Evolutionary conservation across 2,329 filamentous ascomycete species (phyloP), one percentile per base, ranked within the genome.

Genomic region (Alternaria hordeiaustralica): DNA sequence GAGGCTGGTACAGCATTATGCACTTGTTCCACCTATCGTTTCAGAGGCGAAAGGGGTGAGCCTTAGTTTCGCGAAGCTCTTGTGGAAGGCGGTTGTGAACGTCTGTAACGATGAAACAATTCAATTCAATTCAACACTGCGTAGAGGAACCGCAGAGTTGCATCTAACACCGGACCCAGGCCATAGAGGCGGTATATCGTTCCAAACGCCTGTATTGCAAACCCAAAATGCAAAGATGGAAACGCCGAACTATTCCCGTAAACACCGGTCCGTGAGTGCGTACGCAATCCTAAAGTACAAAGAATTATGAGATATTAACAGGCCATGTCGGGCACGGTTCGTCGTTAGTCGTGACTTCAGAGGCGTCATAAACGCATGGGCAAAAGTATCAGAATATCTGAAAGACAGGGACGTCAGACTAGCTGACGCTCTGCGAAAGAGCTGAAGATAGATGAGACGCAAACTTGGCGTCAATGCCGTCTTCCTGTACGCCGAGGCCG

Each of bases 401-500:
- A 62, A 62, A 57, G 43, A 45, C 44, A 60, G 60, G 56, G 55
- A 47, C 36, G 44, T 45, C 54, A 47, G 30, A 45, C 60, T 65
- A 71, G 63, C 59, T 69, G 51, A 70, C 64, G 43, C 72, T 69
- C 55, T 73, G 73, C 11, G 73, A 60, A 18, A 74, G 67, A 18
- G 68, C 58, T 50, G 71, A 71, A 18, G 70, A 61, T 49, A 73
- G 70, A 47, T 74, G 73, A 11, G 69, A 63, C 25, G 72, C 68
- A 55, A 78, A 78, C 50, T 78, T 79, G 13, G 75, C 71, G 20
- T 79, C 77, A 36, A 78, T 73, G n/a, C 72, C 68, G 30, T 80
- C 77, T 36, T 79, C 76, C 6, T 78, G 69, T 18, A 75, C 71
- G 55, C 71, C 74, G 41, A 79, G 77, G 26, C 75, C 76, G 60